These are phyloP conservation scores for Cystobasidiaceae sp. DNA, from an alignment of 1,284 basidiomycete species.

Conservation along the genomic window DNA sequence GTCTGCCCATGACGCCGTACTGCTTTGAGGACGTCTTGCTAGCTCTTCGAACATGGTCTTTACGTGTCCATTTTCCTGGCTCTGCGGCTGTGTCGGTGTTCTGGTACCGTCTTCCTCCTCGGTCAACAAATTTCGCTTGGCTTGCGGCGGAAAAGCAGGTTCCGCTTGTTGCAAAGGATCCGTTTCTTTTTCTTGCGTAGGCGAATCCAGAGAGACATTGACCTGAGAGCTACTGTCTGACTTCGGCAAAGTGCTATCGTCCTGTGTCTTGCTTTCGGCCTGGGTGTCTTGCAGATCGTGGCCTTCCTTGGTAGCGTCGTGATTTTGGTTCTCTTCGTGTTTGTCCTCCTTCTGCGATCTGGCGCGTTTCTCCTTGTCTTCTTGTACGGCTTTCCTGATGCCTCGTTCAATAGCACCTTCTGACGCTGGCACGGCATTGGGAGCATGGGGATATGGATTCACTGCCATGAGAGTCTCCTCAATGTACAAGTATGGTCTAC, in stretches of 20 bases:
- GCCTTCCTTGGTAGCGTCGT: not conserved
- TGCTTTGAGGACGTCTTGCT: not conserved
- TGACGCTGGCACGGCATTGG: not conserved
- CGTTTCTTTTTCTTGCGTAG: not conserved
- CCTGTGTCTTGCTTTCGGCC: no score
- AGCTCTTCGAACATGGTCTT: not conserved
- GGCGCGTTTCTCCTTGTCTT: not conserved
- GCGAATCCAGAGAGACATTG: constrained; percentile 12
- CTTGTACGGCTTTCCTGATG: not conserved
- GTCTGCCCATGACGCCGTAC: constrained; percentile 17
- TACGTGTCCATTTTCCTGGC: not conserved
- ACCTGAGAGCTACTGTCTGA: not conserved
- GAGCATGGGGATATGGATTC: constrained; percentile 28
- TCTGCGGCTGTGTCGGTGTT: not conserved
- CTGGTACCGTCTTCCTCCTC: not conserved
- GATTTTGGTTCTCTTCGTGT: not conserved
- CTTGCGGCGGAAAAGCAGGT: no score
- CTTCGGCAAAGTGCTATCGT: no score
- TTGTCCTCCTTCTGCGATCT: not conserved
- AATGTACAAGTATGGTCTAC: constrained; percentile 38
- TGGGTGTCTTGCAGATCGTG: not conserved
- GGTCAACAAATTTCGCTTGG: not conserved
- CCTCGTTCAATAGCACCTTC: constrained; percentile 6
- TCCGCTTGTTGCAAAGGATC: not conserved
- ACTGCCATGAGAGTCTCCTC: constrained; percentile 38